A percentile compares a stretch with the other conserved stretches of the same genome.
phyloP scores from a whole-genome alignment of 2,329 filamentous ascomycete genomes.

The Neospermospora avenae region DNA sequence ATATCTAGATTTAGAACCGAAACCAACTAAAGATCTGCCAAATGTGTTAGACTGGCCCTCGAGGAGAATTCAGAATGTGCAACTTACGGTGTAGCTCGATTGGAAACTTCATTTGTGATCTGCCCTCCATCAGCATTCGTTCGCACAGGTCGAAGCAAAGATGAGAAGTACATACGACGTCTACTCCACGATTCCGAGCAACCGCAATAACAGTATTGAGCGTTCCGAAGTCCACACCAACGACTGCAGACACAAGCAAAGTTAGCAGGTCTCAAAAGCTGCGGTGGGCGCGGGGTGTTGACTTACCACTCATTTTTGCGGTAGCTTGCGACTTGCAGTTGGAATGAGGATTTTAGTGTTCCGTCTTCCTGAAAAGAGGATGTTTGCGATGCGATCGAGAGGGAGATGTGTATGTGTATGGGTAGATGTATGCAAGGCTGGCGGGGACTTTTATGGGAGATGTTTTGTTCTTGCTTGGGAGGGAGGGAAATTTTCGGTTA shows the following conservation, averaged over 20 bases:
- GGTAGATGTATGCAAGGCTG: neutral
- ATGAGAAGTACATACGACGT: slow-evolving; percentile 72
- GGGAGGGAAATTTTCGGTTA: neutral
- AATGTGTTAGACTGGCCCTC: slow-evolving; percentile 15
- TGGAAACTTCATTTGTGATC: slow-evolving; percentile 99
- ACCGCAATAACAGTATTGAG: slow-evolving; percentile 97
- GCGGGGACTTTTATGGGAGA: neutral
- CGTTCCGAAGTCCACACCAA: slow-evolving; percentile 75
- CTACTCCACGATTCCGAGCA: slow-evolving; percentile 96
- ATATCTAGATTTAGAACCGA: slow-evolving; percentile 90
- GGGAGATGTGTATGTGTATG: neutral
- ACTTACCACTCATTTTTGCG: slow-evolving; percentile 21
- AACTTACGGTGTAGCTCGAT: slow-evolving; percentile 94
- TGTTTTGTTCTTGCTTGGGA: neutral
- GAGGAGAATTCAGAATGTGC: neutral
- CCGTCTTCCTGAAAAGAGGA: neutral
- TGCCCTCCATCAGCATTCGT: slow-evolving; percentile 43
- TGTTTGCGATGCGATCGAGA: neutral
- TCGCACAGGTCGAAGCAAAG: slow-evolving; percentile 14
- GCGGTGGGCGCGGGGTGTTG: slow-evolving; percentile 3
- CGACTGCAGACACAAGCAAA: slow-evolving; percentile 24
- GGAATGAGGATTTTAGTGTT: neutral
- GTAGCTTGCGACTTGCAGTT: neutral
- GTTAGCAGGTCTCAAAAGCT: slow-evolving; percentile 19
- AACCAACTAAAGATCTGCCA: slow-evolving; percentile 82